Percentiles rank a stretch among this genome's conserved stretches.
phyloP scores from a whole-genome alignment of 257 asterid genomes.

The Nicotiana noctiflora region DNA sequence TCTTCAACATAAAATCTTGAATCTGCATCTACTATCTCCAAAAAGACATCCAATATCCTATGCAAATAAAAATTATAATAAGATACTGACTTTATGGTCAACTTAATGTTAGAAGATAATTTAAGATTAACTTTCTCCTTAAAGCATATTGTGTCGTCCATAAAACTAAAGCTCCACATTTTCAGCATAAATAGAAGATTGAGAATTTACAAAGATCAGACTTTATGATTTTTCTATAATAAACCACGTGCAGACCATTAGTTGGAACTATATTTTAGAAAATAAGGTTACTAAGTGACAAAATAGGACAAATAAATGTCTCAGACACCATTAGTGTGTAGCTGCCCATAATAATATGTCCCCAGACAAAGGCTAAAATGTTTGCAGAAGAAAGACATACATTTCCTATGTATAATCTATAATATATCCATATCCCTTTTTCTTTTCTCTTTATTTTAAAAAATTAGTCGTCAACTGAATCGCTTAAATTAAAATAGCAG shows the following conservation, averaged over 20 bases:
- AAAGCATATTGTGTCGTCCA: background rate
- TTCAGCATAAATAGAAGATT: background rate
- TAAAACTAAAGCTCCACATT: constrained; percentile 1
- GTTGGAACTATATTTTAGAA: background rate
- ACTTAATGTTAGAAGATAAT: background rate
- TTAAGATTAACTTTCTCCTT: background rate
- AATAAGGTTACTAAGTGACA: background rate
- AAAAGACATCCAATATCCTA: background rate
- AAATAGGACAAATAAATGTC: constrained; percentile 6
- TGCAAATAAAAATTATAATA: background rate
- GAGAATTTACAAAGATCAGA: background rate
- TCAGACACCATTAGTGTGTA: constrained; percentile 18
- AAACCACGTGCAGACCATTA: constrained; percentile 17
- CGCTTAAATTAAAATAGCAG: too few relatives aligned
- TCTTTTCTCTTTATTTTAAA: too few relatives aligned
- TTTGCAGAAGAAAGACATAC: constrained; percentile 2
- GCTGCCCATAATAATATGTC: constrained; percentile 35
- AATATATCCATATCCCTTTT: constrained; percentile 21
- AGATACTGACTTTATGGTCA: background rate
- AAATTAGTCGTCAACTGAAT: too few relatives aligned
- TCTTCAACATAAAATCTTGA: background rate
- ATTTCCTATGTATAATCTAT: constrained; percentile 20
- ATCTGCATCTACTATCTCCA: background rate
- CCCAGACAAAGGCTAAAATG: constrained; percentile 14
- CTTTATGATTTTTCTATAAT: constrained; percentile 1